phyloP scores from a whole-genome alignment of 2,329 filamentous ascomycete genomes.

The Microcera coccophila region DNA sequence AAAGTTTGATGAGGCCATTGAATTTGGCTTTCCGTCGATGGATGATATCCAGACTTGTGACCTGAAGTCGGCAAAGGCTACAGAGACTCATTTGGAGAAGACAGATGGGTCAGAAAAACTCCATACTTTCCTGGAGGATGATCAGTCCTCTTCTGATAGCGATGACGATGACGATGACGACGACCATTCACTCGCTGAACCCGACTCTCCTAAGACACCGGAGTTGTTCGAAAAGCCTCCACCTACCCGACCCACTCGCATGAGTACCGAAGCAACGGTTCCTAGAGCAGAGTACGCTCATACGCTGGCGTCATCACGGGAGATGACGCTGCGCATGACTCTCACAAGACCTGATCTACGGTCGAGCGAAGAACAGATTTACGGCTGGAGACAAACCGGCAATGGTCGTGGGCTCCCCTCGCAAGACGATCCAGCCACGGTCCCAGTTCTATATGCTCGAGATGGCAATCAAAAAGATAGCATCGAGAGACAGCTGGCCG shows the following conservation, averaged over 20 bases:
- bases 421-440: conserved; percentile 31
- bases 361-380: conserved; percentile 66
- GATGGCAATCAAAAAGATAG: conserved; percentile 46
- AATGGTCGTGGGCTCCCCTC: conserved; percentile 43
- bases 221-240: conserved; percentile 42
- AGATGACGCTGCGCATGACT: conserved; percentile 97
- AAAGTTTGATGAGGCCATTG: conserved; percentile 92
- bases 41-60: conserved; percentile 40
- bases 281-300: conserved; percentile 45
- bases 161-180: too few relatives aligned
- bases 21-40: conserved; percentile 81
- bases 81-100: conserved; percentile 24
- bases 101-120: conserved; percentile 46
- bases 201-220: conserved; percentile 58
- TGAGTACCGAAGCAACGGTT: conserved; percentile 23
- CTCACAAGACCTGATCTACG: conserved; percentile 85
- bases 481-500: conserved; percentile 51
- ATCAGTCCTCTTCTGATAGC: conserved; percentile 52
- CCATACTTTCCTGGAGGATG: conserved; percentile 56
- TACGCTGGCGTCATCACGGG: conserved; percentile 57
- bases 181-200: conserved; percentile 51
- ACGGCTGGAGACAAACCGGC: conserved; percentile 57
- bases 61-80: conserved; percentile 17
- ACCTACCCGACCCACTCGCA: conserved; percentile 27
- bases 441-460: conserved; percentile 23